A percentile compares a stretch with the other conserved stretches of the same genome.
phyloP scores from a whole-genome alignment of 2,329 filamentous ascomycete species.

The Exophiala viscosa region DNA sequence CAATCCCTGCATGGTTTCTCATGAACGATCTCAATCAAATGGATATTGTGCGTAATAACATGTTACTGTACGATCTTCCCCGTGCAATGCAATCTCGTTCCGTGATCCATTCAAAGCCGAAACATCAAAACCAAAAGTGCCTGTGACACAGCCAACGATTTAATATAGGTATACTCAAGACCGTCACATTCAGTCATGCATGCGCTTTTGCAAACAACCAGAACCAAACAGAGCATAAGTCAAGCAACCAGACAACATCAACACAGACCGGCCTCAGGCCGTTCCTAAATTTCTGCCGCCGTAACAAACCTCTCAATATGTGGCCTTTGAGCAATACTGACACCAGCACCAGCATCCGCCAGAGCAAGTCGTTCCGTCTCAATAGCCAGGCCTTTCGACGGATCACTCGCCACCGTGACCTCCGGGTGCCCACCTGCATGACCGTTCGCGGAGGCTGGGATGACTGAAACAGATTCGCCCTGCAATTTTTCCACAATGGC shows the following conservation, averaged over 20 bases:
- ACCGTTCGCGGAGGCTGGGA: conserved; percentile 22
- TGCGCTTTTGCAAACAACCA: background rate
- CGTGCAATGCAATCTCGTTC: too few species aligned
- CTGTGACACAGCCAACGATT: conserved; percentile 1
- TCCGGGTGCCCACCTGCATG: conserved; percentile 19
- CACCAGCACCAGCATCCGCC: background rate
- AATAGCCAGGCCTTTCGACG: conserved; percentile 23
- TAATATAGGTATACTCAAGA: background rate
- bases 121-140: background rate
- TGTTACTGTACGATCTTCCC: too few species aligned
- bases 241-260: background rate
- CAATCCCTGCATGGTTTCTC: too few species aligned
- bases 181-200: too few species aligned
- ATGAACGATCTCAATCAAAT: too few species aligned
- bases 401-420: conserved; percentile 21
- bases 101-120: background rate
- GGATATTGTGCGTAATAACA: too few species aligned
- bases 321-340: conserved; percentile 10
- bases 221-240: background rate
- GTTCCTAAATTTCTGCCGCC: conserved; percentile 18
- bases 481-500: conserved; percentile 16
- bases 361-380: conserved; percentile 24
- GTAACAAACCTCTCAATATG: conserved; percentile 27
- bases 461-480: conserved; percentile 20
- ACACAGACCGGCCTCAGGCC: background rate